phyloP scores from a whole-genome alignment of 192 early-diverging fungal species.

The Paraglomus brasilianum region DNA sequence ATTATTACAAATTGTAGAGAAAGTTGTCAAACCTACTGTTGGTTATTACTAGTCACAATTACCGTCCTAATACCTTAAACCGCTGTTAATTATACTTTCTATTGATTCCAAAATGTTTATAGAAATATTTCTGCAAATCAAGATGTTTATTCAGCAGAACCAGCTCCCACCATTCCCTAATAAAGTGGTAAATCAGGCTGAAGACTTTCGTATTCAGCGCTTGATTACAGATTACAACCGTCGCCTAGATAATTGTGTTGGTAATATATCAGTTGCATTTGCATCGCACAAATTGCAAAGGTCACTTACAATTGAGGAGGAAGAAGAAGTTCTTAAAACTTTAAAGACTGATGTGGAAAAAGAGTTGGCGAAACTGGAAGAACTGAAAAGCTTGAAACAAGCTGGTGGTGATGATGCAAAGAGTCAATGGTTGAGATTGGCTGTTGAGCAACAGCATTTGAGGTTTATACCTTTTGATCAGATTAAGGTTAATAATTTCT shows the following conservation, averaged over 20 bases:
- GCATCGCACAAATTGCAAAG: not conserved
- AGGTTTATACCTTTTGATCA: slow-evolving; percentile 6
- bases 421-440: not conserved
- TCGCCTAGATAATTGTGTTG: slow-evolving; percentile 4
- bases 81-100: too few relatives aligned
- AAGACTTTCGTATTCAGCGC: slow-evolving; percentile 10
- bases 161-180: not conserved
- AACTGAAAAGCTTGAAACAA: not conserved
- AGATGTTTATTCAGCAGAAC: not conserved
- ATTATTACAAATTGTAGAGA: too few relatives aligned
- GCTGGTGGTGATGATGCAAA: not conserved
- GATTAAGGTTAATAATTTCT: slow-evolving; percentile 1
- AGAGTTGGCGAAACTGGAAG: not conserved
- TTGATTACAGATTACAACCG: not conserved
- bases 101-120: not conserved
- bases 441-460: slow-evolving; percentile 1
- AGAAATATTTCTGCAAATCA: not conserved
- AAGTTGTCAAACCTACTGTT: too few relatives aligned
- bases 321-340: slow-evolving; percentile 2
- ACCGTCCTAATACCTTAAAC: too few relatives aligned
- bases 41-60: too few relatives aligned
- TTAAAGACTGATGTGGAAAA: slow-evolving; percentile 5
- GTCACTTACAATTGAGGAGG: not conserved
- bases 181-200: not conserved
- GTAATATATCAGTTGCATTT: slow-evolving; percentile 1